These are phyloP conservation scores for Gleditsia sinensis DNA, from an alignment of 306 rosid species.

Conservation along the genomic window DNA sequence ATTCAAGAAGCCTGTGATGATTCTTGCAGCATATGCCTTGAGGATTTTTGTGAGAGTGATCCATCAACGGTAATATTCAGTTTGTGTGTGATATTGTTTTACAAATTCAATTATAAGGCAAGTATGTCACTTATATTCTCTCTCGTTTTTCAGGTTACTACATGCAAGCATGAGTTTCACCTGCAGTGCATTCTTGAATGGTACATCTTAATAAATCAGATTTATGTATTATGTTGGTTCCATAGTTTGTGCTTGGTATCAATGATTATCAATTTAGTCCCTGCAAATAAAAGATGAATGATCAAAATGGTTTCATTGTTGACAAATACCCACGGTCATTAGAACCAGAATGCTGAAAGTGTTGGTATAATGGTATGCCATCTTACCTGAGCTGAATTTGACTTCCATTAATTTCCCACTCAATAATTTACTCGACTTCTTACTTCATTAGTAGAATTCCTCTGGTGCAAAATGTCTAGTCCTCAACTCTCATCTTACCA, in stretches of 20 bases:
- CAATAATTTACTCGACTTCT: not conserved
- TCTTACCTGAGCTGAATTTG: not conserved
- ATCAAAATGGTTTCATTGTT: constrained; percentile 14
- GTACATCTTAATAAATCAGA: constrained; percentile 43
- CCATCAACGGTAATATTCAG: constrained; percentile 73
- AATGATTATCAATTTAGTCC: constrained; percentile 1
- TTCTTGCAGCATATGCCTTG: constrained; percentile 98
- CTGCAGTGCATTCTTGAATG: constrained; percentile 98
- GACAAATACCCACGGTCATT: not conserved
- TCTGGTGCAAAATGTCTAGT: not conserved
- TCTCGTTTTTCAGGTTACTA: constrained; percentile 63
- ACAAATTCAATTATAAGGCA: constrained; percentile 5
- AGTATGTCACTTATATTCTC: constrained; percentile 23
- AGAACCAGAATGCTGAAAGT: not conserved
- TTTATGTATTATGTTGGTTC: not conserved
- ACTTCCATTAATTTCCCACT: not conserved
- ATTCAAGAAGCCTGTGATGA: constrained; percentile 84
- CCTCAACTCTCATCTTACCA: not conserved
- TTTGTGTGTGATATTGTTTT: not conserved
- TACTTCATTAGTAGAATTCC: constrained; percentile 1
- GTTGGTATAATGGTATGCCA: not conserved
- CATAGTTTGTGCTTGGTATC: not conserved
- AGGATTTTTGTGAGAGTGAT: constrained; percentile 76
- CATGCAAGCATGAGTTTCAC: constrained; percentile 92
- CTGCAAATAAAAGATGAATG: not conserved